These are phyloP conservation scores for Cladosporium sp. DNA, from an alignment of 2,329 filamentous ascomycete species.

Conservation along the genomic window DNA sequence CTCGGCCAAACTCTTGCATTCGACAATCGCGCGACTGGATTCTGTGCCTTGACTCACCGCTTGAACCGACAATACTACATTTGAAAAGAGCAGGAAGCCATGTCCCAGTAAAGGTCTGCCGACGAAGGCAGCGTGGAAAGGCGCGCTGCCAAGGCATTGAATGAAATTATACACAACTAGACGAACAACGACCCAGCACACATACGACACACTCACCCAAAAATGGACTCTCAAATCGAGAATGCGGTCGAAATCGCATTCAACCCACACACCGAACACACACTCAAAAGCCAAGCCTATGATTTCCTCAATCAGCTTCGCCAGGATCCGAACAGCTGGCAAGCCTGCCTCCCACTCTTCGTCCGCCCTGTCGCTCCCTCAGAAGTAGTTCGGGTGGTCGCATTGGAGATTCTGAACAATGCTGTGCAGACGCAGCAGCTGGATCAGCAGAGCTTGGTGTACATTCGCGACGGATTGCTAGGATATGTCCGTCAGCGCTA, in stretches of 20 bases:
- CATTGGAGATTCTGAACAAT: constrained; percentile 89
- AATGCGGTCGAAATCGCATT: constrained; percentile 94
- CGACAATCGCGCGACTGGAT: not conserved
- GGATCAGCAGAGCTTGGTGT: constrained; percentile 65
- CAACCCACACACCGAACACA: constrained; percentile 70
- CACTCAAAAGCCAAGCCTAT: constrained; percentile 76
- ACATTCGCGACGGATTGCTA: constrained; percentile 77
- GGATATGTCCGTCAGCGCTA: constrained; percentile 77
- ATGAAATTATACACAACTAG: not conserved
- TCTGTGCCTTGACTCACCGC: constrained; percentile 10
- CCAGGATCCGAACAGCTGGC: constrained; percentile 80
- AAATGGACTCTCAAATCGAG: constrained; percentile 63
- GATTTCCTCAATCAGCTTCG: constrained; percentile 75
- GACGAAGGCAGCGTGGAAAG: constrained; percentile 2
- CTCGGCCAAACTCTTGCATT: not conserved
- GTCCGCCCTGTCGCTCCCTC: constrained; percentile 69
- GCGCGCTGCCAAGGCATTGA: constrained; percentile 10
- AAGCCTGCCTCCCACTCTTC: constrained; percentile 83
- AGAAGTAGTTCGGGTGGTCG: constrained; percentile 83
- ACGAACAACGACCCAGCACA: not conserved
- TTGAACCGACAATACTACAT: constrained; percentile 2
- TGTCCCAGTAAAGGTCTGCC: constrained; percentile 11
- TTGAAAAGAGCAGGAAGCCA: constrained; percentile 9
- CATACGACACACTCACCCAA: not conserved
- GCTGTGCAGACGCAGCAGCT: constrained; percentile 77